A percentile compares a stretch with the other conserved stretches of the same genome.
Evolutionary conservation across 345 rosid genomes (phyloP).

Genomic region (Raphanus sativus): DNA sequence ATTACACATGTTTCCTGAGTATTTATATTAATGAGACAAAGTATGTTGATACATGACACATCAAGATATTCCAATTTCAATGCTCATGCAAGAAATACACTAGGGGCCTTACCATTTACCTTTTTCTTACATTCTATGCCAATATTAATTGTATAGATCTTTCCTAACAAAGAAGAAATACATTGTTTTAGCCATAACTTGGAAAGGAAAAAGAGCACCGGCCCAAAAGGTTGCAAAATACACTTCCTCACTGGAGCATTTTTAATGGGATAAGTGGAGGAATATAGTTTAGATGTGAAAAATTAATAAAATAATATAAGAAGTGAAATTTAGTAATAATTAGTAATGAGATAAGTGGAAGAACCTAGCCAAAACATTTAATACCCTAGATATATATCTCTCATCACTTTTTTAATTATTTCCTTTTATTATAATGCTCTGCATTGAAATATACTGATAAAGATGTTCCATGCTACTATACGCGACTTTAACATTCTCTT

Average conservation of each 20-base stretch:
- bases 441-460: no score
- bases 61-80: neutral
- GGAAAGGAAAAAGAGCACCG: slow-evolving; percentile 19
- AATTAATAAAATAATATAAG: no score
- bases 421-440: no score
- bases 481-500: slow-evolving; percentile 45
- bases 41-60: neutral
- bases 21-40: neutral
- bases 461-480: slow-evolving; percentile 50
- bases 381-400: no score
- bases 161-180: slow-evolving; percentile 4
- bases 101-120: neutral
- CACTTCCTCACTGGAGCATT: slow-evolving; percentile 21
- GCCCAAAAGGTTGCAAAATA: slow-evolving; percentile 29
- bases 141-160: neutral
- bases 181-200: slow-evolving; percentile 6
- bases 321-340: no score
- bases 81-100: neutral
- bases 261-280: no score
- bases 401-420: no score
- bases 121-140: neutral
- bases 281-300: no score
- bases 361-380: no score
- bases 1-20: slow-evolving; percentile 1
- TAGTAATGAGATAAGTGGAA: no score